Percentiles rank a stretch among this genome's conserved stretches.
phyloP scores from a whole-genome alignment of 257 asterid species.

The Eustoma russellianum region DNA sequence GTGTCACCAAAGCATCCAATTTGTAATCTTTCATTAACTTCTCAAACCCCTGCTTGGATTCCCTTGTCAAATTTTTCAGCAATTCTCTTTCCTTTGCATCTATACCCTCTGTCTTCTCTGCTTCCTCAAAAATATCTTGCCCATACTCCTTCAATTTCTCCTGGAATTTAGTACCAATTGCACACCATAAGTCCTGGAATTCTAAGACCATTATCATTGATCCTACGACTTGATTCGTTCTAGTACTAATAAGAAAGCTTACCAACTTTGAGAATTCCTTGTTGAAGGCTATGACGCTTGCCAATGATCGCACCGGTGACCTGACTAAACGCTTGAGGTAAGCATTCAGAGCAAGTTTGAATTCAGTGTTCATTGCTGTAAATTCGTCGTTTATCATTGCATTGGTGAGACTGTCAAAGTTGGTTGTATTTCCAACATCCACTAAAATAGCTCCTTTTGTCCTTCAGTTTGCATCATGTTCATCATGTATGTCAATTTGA shows the following conservation, averaged over 20 bases:
- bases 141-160: slow-evolving; percentile 28
- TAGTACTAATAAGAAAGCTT: background rate
- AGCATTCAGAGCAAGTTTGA: slow-evolving; percentile 28
- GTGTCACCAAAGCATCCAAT: slow-evolving; percentile 33
- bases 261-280: slow-evolving; percentile 22
- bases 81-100: slow-evolving; percentile 23
- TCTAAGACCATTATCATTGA: background rate
- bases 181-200: background rate
- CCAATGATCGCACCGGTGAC: slow-evolving; percentile 37
- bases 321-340: slow-evolving; percentile 26
- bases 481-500: too few relatives aligned
- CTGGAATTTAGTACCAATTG: slow-evolving; percentile 10
- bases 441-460: slow-evolving; percentile 29
- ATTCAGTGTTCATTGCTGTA: slow-evolving; percentile 19
- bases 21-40: slow-evolving; percentile 25
- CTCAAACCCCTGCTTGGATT: slow-evolving; percentile 18
- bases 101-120: slow-evolving; percentile 35
- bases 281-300: slow-evolving; percentile 32
- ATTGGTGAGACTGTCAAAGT: slow-evolving; percentile 10
- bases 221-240: too few relatives aligned
- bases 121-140: slow-evolving; percentile 26
- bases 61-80: slow-evolving; percentile 7
- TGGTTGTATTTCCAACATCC: slow-evolving; percentile 22
- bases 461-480: slow-evolving; percentile 13
- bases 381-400: slow-evolving; percentile 11